Conservation (phyloP, 2,329 filamentous ascomycete species). For the Cladorrhinum sp. region DNA sequence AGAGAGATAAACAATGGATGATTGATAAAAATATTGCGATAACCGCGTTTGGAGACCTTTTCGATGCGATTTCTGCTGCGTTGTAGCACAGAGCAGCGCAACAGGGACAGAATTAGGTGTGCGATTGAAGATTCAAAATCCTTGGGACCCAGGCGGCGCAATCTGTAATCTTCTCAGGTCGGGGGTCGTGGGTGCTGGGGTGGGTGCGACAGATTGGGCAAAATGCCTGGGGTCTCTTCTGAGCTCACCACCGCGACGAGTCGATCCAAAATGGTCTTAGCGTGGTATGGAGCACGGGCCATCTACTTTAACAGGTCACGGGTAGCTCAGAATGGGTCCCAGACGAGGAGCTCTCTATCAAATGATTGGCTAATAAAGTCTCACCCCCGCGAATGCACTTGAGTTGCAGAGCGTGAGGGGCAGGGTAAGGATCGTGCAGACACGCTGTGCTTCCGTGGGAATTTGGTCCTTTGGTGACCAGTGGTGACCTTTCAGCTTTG, state of each 20-base stretch:
- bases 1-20: conserved; percentile 1
- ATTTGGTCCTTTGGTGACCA: not conserved
- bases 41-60: not conserved
- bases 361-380: conserved; percentile 4
- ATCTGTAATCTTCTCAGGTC: conserved; percentile 22
- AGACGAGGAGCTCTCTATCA: not conserved
- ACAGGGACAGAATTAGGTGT: conserved; percentile 14
- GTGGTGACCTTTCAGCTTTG: not conserved
- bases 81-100: not conserved
- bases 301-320: conserved; percentile 5
- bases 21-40: not conserved
- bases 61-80: not conserved
- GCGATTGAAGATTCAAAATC: conserved; percentile 19
- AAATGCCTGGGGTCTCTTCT: conserved; percentile 18
- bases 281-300: conserved; percentile 21
- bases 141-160: conserved; percentile 16
- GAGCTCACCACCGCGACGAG: conserved; percentile 22
- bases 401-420: conserved; percentile 18
- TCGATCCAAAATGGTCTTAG: conserved; percentile 15
- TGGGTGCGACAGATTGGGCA: conserved; percentile 23
- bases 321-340: not conserved
- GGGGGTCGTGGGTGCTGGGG: conserved; percentile 2
- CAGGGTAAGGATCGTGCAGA: conserved; percentile 14
- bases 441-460: conserved; percentile 19
- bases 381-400: conserved; percentile 14